Evolutionary conservation across 805 yeast species (phyloP), one percentile per base, ranked within the genome.

Genomic region (Candida ipomoeae): DNA sequence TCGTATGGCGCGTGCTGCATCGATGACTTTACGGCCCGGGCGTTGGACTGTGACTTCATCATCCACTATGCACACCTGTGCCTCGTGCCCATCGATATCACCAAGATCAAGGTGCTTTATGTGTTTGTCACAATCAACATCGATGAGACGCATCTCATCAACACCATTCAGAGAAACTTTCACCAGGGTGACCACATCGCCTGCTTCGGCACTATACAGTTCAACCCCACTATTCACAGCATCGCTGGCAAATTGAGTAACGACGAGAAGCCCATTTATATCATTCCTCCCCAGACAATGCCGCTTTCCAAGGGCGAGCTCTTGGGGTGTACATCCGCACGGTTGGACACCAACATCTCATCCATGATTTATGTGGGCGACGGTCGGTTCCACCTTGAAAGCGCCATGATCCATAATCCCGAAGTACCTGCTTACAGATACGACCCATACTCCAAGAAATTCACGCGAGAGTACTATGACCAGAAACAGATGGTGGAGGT

Each of bases 1-100:
- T 89, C 97, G 0, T 94, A 94, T 62, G 99, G 99, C 40, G 99
- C 99, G 0, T 94, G 99, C 65, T 94, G 99, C 69, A 90, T 94
- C 42, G 99, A 94, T 65, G 99, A 94, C 63, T 94, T 77, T 64
- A 91, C 99, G 0, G 99, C 99, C 1, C 75, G 91, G 55, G 83
- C 98, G 0, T 68, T 94, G 26, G 96, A 87, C 44, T 94, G 99
- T 69, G 99, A 94, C 63, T 86, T 91, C 61, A 83, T 94, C 52
- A 89, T 92, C 13, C 99, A 94, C 69, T 94, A 94, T 68, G 99
- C 99, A 1, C 99, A 94, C 66, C 89, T 96, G 6, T 94, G 99
- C 69, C 74, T 94, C 42, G 97, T 94, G 0, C 99, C 99, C 2
- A 87, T 94, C 29, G 98, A 91, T 65, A 78, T 92, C 44, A 94